These are phyloP conservation scores for Metschnikowia lunata DNA, from an alignment of 805 yeast genomes.

Conservation along the genomic window DNA sequence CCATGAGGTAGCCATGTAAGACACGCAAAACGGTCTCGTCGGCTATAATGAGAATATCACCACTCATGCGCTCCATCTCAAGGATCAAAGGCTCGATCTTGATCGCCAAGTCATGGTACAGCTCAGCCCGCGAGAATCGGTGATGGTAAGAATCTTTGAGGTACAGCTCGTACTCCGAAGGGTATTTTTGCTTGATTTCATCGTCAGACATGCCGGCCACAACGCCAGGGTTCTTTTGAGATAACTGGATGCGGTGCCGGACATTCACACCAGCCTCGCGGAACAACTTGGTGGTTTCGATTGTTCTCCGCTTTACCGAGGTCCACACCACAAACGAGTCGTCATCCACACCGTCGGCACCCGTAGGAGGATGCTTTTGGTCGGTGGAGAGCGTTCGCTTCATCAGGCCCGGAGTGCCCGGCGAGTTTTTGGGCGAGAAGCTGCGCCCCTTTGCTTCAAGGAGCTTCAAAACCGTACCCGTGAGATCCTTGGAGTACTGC, in stretches of 20 bases:
- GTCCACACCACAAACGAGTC: conserved; percentile 88
- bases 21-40: conserved; percentile 89
- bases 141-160: conserved; percentile 84
- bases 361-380: conserved; percentile 41
- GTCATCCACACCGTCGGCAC: conserved; percentile 54
- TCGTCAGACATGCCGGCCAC: conserved; percentile 64
- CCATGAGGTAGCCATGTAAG: conserved; percentile 92
- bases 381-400: conserved; percentile 26
- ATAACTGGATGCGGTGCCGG: conserved; percentile 74
- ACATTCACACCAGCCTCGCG: conserved; percentile 58
- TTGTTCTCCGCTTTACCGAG: conserved; percentile 80
- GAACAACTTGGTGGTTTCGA: conserved; percentile 72
- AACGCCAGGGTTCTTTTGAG: conserved; percentile 86
- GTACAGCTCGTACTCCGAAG: conserved; percentile 66
- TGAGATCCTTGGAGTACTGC: conserved; percentile 60
- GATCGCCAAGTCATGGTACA: conserved; percentile 93
- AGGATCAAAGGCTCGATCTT: conserved; percentile 88
- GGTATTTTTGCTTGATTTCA: conserved; percentile 56
- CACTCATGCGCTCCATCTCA: conserved; percentile 89
- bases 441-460: conserved; percentile 33
- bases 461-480: conserved; percentile 48
- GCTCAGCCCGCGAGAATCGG: conserved; percentile 87
- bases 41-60: conserved; percentile 84
- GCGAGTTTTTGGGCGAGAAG: conserved; percentile 12
- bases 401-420: background rate